Evolutionary conservation across 2,329 filamentous ascomycete genomes (phyloP), one percentile per base, ranked within the genome.

Genomic region (Moelleriella libera): DNA sequence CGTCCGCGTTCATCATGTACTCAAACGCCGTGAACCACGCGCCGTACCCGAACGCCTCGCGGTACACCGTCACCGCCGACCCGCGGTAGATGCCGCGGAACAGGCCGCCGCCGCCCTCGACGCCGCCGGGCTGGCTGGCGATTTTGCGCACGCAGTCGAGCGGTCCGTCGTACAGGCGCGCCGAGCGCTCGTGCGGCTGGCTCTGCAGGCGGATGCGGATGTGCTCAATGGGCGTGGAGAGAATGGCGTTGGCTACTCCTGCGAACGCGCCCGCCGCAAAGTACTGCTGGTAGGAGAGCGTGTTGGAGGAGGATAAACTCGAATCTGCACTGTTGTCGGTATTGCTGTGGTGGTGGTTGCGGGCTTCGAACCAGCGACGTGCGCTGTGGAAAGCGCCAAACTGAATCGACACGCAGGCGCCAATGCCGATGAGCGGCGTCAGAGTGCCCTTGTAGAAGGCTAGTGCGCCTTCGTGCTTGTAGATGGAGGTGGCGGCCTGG

Each of bases 391-490:
- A 98, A 58, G 85, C 92, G 53, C 89, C 92, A 65, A 98, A 98
- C 72, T 98, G 92, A 58, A 98, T 84, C n/a, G 88, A 96, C 43
- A 92, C 89, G 64, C 92, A 98, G 56, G 92, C 92, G 56, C 92
- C 92, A 61, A 98, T 97, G 55, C 92, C 92, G 49, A 98, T 78
- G 48, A 98, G 75, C 0, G 92, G 92, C 5, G 92, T 97, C 48
- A 98, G 74, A 0, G 92, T 97, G 59, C 92, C 92, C 69, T 98
- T 98, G 79, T 98, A 98, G 72, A 98, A 98, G 49, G 92, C 92
- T 10, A 85, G 69, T 2, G 88, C 75, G 2, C 92, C 92, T 66
- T 98, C 92, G 59, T 87, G 83, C 58, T 79, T 81, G 68, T 87
- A 87, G 69, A 98, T 97, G 53, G 83, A 79, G 46, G 76, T 75